Evolutionary conservation across 306 rosid genomes (phyloP).

Genomic region (Lathyrus tuberosus): DNA sequence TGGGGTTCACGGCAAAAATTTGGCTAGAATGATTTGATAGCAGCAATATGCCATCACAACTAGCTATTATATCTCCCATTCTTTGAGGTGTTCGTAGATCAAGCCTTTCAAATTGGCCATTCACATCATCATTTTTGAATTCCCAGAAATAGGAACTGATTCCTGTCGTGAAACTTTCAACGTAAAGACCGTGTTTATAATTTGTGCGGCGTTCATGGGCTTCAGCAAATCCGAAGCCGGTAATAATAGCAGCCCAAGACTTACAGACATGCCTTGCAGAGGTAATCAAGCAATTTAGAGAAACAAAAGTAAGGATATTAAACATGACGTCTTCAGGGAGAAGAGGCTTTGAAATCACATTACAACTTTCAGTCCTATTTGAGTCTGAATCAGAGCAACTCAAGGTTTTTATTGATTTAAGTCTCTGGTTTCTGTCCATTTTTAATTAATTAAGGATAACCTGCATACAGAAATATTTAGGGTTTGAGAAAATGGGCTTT

Average conservation of each 20-base stretch:
- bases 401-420: no score
- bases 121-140: neutral
- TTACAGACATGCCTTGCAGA: neutral
- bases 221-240: neutral
- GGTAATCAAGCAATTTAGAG: neutral
- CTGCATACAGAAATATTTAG: no score
- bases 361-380: no score
- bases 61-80: neutral
- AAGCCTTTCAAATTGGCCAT: neutral
- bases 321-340: neutral
- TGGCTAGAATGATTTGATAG: neutral
- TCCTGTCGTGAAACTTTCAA: neutral
- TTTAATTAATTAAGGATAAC: no score
- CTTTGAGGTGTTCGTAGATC: neutral
- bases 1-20: neutral
- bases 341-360: no score
- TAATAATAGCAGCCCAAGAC: neutral
- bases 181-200: neutral
- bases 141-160: constrained; percentile 1
- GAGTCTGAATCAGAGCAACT: no score
- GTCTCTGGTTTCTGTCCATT: no score
- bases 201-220: no score
- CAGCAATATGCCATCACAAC: neutral
- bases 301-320: neutral
- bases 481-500: no score